These are phyloP conservation scores for Metschnikowia cerradonensis DNA, from an alignment of 805 yeast species.

Conservation along the genomic window DNA sequence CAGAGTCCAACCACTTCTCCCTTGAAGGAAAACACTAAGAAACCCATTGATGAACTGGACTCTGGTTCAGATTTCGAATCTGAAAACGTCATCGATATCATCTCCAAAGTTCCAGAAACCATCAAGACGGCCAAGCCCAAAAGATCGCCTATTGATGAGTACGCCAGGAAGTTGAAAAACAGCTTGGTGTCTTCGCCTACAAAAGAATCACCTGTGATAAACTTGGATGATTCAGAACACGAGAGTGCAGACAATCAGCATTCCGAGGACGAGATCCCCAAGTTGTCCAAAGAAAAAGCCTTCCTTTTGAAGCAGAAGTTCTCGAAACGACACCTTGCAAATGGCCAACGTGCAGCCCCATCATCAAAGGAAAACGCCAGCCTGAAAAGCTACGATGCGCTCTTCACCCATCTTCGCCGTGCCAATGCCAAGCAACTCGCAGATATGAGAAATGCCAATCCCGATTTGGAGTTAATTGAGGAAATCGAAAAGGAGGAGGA, in stretches of 20 bases:
- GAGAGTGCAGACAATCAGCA: conserved; percentile 4
- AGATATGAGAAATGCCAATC: conserved; percentile 18
- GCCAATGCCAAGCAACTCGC: conserved; percentile 45
- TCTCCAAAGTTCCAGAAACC: conserved; percentile 6
- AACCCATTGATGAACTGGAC: conserved; percentile 1
- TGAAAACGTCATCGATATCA: conserved; percentile 9
- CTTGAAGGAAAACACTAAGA: conserved; percentile 4
- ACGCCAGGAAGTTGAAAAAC: conserved; percentile 31
- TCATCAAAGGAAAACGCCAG: conserved; percentile 5
- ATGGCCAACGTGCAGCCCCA: conserved; percentile 1
- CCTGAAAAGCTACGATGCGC: conserved; percentile 16
- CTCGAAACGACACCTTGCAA: conserved; percentile 19
- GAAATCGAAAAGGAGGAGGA: conserved; percentile 43
- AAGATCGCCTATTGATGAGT: conserved; percentile 30
- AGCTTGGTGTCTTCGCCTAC: conserved; percentile 27
- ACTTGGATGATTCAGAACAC: conserved; percentile 30
- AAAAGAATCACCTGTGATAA: conserved; percentile 15
- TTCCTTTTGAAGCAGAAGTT: conserved; percentile 32
- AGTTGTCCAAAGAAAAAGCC: conserved; percentile 30
- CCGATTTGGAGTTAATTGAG: conserved; percentile 26
- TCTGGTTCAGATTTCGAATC: conserved; percentile 12
- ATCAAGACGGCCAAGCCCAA: conserved; percentile 3
- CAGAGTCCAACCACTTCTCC: conserved; percentile 37
- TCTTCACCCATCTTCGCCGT: conserved; percentile 35
- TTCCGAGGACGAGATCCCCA: conserved; percentile 22